Conservation (phyloP, 345 rosid genomes). For the Raphanus raphanistrum region DNA sequence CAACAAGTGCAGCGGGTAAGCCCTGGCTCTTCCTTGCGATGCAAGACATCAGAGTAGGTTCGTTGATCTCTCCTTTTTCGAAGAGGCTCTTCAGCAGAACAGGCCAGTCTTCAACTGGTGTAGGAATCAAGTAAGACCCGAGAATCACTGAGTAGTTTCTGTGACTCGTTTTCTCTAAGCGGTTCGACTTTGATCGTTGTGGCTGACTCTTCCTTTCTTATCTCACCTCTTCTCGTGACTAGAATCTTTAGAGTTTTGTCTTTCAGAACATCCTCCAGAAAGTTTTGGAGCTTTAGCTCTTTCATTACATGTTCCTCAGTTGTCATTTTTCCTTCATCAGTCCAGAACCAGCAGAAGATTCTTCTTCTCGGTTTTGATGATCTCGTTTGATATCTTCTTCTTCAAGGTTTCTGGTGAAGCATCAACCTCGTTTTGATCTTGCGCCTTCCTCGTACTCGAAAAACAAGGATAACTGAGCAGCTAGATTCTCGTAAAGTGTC, state of each 20-base stretch:
- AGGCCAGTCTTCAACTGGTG: conserved; percentile 8
- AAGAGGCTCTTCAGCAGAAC: conserved; percentile 2
- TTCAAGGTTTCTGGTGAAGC: neutral
- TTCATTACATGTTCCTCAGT: neutral
- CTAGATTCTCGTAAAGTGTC: conserved; percentile 38
- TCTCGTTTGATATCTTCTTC: neutral
- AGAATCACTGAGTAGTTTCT: neutral
- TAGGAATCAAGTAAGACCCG: neutral
- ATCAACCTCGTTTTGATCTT: neutral
- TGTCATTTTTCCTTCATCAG: conserved; percentile 35
- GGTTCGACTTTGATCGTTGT: conserved; percentile 24
- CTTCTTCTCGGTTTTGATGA: neutral
- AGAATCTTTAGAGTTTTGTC: conserved; percentile 5
- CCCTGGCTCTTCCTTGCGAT: conserved; percentile 22
- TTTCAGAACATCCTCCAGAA: neutral
- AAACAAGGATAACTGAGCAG: conserved; percentile 40
- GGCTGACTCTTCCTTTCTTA: neutral
- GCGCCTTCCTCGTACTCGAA: conserved; percentile 38
- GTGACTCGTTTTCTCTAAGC: conserved; percentile 22
- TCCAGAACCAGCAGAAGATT: conserved; percentile 52
- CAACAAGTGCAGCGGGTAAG: conserved; percentile 44
- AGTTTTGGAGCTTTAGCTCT: neutral
- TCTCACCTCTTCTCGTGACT: conserved; percentile 30
- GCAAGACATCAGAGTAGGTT: conserved; percentile 25
- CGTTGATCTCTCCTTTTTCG: neutral